Evolutionary conservation across 2,329 filamentous ascomycete genomes (phyloP).

Genomic region (Elsinoe ampelina): DNA sequence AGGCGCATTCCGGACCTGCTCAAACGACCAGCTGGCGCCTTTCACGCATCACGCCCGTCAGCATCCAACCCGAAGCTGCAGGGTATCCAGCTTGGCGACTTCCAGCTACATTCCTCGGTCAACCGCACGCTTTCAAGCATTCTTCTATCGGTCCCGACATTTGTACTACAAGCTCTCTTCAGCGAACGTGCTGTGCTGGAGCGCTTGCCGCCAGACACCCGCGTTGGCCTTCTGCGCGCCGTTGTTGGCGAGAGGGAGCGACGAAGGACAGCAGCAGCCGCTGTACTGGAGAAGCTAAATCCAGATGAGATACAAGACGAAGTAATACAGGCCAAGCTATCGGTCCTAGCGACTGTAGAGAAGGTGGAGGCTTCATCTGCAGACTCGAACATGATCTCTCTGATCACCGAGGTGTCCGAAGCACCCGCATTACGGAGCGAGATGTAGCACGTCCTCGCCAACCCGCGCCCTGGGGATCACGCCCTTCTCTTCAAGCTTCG

Average conservation of each 20-base stretch:
- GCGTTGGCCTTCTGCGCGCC: neutral
- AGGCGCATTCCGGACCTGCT: constrained; percentile 1
- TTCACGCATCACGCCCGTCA: constrained; percentile 6
- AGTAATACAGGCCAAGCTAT: neutral
- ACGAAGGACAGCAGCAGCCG: neutral
- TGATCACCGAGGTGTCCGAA: no score
- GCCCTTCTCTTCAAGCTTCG: no score
- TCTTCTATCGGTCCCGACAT: constrained; percentile 8
- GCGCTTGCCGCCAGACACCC: neutral
- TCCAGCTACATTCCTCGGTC: constrained; percentile 9
- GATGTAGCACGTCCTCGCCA: no score
- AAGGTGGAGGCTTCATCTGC: neutral
- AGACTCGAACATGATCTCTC: neutral
- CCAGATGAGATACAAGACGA: neutral
- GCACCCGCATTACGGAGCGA: no score
- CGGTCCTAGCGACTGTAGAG: neutral
- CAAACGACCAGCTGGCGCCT: neutral
- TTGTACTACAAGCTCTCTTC: constrained; percentile 8
- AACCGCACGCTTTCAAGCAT: constrained; percentile 11
- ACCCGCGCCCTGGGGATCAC: no score
- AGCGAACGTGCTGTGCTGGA: constrained; percentile 4
- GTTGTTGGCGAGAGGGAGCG: neutral
- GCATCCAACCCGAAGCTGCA: constrained; percentile 8
- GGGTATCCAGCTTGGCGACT: constrained; percentile 8
- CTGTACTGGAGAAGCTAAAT: neutral